Base-by-base conservation (phyloP, 2,329 filamentous ascomycete species). In the Sporothrix pallida region DNA sequence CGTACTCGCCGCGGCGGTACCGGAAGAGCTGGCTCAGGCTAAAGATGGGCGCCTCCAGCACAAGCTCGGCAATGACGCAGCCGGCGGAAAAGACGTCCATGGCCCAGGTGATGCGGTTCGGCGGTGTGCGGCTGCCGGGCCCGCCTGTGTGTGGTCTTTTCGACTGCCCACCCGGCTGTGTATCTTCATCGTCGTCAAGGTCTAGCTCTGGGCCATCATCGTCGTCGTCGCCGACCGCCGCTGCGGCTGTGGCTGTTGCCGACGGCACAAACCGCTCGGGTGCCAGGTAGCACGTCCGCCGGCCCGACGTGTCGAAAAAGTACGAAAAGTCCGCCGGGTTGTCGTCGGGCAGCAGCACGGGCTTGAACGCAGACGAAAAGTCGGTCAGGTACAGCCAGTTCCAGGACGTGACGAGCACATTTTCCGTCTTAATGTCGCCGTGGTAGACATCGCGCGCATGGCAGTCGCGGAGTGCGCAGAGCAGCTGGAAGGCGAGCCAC, bases 351-450 rank as follows among this genome's bases (percentile, higher is more conserved):
- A 99, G 86, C 81, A 94, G 93, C 5, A 95, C 93, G 12, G 95
- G 96, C 80, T 99, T 99, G 84, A 97, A 98, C 0, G 93, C 92
- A 0, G 95, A 94, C 3, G 95, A 97, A 81, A 98, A 99, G 81
- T 99, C 96, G n/a, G 95, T 92, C 52, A 99, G 87, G 81, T 98
- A 99, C 1, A 99, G 87, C 96, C 97, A 99, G 83, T 98, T 98
- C 96, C 96, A 99, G 7, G 96, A 98, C 0, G 96, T 99, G 70
- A 99, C 95, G 67, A 99, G 86, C 50, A 97, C 90, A 79, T 99
- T 99, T 82, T 99, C 95, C 1, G 95, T 96, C 85, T 99, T 99
- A 85, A 99, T 98, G 80, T 99, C 97, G 74, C 96, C 97, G 80
- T 99, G 96, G 81, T 95, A 98, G 70, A 99, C 87, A 78, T 97